Base-by-base conservation (phyloP, 2,329 filamentous ascomycete genomes). In the Triangularia setosa region DNA sequence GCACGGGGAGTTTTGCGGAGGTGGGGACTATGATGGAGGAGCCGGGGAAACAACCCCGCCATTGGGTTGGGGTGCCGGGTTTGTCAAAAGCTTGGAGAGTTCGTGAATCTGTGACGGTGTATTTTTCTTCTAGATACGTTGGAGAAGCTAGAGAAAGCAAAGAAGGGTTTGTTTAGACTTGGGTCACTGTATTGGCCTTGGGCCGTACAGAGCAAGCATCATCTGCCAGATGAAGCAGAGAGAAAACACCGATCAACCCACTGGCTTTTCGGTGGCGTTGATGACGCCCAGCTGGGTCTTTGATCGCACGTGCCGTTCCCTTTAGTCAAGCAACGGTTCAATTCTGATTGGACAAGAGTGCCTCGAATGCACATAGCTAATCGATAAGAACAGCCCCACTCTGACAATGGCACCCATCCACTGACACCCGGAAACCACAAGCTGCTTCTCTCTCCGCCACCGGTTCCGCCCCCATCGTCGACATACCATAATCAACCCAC, bases 1-100 rank as follows among this genome's bases (percentile, higher is more conserved):
- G 66, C 61, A 64, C 61, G 59, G 48, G 61, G 64, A 40, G 54
- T 59, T n/a, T 27, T 35, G 25, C 23, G 58, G 58, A 60, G 58
- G 58, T 60, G 58, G 58, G 25, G 58, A 60, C 24, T 18, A 53
- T 18, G 58, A 53, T 40, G 24, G 40, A 60, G n/a, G 28, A 40
- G 28, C 33, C 55, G 61, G 61, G 62, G n/a, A 40, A 53, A 35
- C 28, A 12, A 56, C 33, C 59, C 61, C 61, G 58, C 60, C 58
- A 40, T 52, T 12, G 8, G 35, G 24, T 33, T 25, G 28, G 25
- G 18, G 55, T 33, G 11, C 55, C 55, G 6, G 18, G 55, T n/a
- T 5, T 12, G 27, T 48, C 14, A 44, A 62, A 66, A 62, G 18
- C 58, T 61, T 64, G 60, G 56, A 64, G 62, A 61, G 53, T 35